Conservation (phyloP, 495 filamentous ascomycete genomes). For the Aspergillus leporis region DNA sequence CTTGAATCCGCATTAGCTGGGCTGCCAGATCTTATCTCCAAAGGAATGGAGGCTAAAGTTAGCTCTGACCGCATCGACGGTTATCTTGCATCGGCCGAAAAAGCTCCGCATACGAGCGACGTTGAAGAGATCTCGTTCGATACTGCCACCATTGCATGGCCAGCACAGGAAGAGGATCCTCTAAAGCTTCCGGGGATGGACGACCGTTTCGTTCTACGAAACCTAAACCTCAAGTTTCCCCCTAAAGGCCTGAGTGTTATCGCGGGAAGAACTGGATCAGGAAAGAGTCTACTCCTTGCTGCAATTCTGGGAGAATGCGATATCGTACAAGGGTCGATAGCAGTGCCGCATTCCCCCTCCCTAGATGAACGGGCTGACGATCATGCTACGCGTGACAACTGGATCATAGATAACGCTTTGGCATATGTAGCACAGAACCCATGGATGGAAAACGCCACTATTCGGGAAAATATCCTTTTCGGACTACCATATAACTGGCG, state of each 20-base stretch:
- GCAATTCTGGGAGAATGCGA: constrained; percentile 61
- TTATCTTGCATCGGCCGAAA: constrained; percentile 69
- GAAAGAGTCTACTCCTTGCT: constrained; percentile 61
- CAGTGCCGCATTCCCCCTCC: constrained; percentile 40
- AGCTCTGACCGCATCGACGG: constrained; percentile 72
- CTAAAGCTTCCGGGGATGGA: constrained; percentile 43
- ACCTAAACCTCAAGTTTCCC: constrained; percentile 65
- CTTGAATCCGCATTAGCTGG: constrained; percentile 70
- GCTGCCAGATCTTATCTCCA: constrained; percentile 72
- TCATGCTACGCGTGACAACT: constrained; percentile 62
- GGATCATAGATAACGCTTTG: constrained; percentile 66
- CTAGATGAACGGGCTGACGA: constrained; percentile 45
- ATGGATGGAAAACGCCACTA: constrained; percentile 78
- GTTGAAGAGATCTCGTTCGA: constrained; percentile 62
- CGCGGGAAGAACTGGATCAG: constrained; percentile 52
- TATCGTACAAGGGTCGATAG: constrained; percentile 43
- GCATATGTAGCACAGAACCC: constrained; percentile 79
- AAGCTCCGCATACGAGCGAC: constrained; percentile 54
- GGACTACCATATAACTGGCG: constrained; percentile 64
- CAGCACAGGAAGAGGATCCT: constrained; percentile 39
- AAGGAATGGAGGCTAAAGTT: constrained; percentile 68
- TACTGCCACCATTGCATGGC: constrained; percentile 74
- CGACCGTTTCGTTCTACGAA: constrained; percentile 61
- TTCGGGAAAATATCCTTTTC: constrained; percentile 71
- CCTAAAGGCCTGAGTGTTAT: constrained; percentile 63